Evolutionary conservation across 192 early-diverging fungal species (phyloP), one percentile per base, ranked within the genome.

Genomic region (Kappamyces sp.): DNA sequence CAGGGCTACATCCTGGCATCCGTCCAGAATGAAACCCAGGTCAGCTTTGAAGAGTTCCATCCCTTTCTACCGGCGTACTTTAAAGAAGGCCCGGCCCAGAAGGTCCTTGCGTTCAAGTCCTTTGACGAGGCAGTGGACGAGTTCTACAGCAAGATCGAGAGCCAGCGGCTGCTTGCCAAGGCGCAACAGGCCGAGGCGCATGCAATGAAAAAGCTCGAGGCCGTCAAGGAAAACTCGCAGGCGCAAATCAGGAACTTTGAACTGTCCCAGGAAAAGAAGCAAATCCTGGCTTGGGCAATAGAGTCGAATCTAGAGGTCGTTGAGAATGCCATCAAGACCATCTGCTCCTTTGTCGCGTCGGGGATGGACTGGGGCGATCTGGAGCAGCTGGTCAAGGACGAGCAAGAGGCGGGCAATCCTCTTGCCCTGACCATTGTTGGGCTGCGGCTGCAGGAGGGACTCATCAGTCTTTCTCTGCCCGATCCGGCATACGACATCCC

Each of bases 331-430:
- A 88, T 99, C 50, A 68, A 79, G 59, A 86, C 94, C 43, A 86
- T 95, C 59, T 81, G 93, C 34, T 83, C 85, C 63, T 93, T 90
- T 32, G 82, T 96, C 4, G 90, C 90, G 4, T 81, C 82, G 29
- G 89, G 91, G 3, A 94, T 97, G 87, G 94, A 96, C 67, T 99
- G 96, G 96, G 75, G 78, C 55, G 96, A 99, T 67, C 73, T 99
- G 4, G 88, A 86, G 48, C 86, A 93, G 54, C 70, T 95, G 35
- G 83, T 99, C 1, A 69, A 75, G 33, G 89, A 93, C 35, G 92
- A 97, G 63, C 78, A 80, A 66, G 81, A 72, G 15, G 71, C 75
- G 29, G 84, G 81, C 2, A 94, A 91, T 49, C 85, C 87, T 0
- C 80, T 96, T 38, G 96, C 96, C 2, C 57, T 74, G 30, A 75